Evolutionary conservation across 345 rosid genomes (phyloP), one percentile per base, ranked within the genome.

Genomic region (Hypericum perforatum): DNA sequence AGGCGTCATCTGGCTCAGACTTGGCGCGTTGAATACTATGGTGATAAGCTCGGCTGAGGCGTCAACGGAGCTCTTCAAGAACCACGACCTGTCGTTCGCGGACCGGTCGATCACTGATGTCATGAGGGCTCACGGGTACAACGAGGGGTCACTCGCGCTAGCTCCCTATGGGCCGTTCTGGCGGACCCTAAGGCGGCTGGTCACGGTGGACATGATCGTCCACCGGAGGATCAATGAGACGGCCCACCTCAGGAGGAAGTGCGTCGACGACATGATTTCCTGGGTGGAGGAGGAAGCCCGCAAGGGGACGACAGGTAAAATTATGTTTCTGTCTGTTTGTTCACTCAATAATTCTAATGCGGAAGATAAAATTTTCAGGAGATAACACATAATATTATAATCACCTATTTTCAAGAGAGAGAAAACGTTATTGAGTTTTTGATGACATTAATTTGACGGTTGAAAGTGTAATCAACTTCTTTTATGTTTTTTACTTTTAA

Each of bases 1-100:
- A 16, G 50, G 22, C 50, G 16, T 46, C 50, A 32, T 46, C 11
- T 82, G 74, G 63, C 59, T 71, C 11, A 49, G 38, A 37, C 58
- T 52, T 11, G 65, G 65, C 6, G 61, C 38, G 9, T 6, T n/a
- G 10, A 65, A 61, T 53, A 61, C 74, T 12, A 12, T 70, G 54
- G 74, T 52, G 44, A 41, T 64, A n/a, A 65, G 50, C 38, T 52
- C 69, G 2, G 65, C 74, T 12, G 11, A 52, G 29, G 49, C 62
- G 5, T 65, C 74, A 5, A 53, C 55, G 0, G 65, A 63, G 15
- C 8, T 69, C 13, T 69, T 69, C 59, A 63, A 54, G 61, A 50
- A 49, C 3, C 57, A 60, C 13, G 61, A 66, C 52, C n/a, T 41
- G 16, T 6, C 39, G 11, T 60, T 60, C 43, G 9, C 39, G 7